phyloP scores from a whole-genome alignment of 2,329 filamentous ascomycete species.

The Talaromyces albobiverticillius region DNA sequence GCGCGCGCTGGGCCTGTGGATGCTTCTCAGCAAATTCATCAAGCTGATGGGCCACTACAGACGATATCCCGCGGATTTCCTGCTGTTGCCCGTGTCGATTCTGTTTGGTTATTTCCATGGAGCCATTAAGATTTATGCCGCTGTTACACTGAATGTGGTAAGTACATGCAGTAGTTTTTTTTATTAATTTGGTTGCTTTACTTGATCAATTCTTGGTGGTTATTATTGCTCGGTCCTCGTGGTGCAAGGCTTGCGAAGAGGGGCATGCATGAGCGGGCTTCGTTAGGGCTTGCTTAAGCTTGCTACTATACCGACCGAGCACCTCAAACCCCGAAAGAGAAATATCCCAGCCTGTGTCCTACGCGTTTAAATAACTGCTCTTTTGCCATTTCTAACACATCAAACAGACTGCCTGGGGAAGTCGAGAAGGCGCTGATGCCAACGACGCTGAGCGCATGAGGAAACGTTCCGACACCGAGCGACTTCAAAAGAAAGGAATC shows the following conservation, averaged over 20 bases:
- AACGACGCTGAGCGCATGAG: slow-evolving; percentile 72
- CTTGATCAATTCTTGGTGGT: too few species aligned
- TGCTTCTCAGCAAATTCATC: slow-evolving; percentile 86
- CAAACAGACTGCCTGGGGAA: slow-evolving; percentile 86
- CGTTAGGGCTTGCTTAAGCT: not conserved
- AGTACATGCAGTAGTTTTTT: slow-evolving; percentile 35
- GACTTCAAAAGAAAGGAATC: slow-evolving; percentile 23
- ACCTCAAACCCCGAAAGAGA: too few species aligned
- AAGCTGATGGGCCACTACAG: slow-evolving; percentile 86
- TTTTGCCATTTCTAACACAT: too few species aligned
- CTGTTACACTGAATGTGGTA: slow-evolving; percentile 80
- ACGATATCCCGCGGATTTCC: slow-evolving; percentile 75
- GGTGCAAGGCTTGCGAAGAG: not conserved
- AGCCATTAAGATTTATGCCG: slow-evolving; percentile 84
- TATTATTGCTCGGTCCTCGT: not conserved
- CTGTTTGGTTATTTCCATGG: slow-evolving; percentile 92
- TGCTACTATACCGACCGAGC: not conserved
- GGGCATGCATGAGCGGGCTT: not conserved
- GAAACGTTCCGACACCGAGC: slow-evolving; percentile 35
- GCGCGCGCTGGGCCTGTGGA: slow-evolving; percentile 66
- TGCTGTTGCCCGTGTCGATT: slow-evolving; percentile 80
- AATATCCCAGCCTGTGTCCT: too few species aligned
- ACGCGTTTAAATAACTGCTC: too few species aligned
- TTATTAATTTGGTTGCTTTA: too few species aligned
- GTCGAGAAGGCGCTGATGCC: slow-evolving; percentile 83